phyloP scores from a whole-genome alignment of 2,329 filamentous ascomycete species.

The Phialophora macrospora region DNA sequence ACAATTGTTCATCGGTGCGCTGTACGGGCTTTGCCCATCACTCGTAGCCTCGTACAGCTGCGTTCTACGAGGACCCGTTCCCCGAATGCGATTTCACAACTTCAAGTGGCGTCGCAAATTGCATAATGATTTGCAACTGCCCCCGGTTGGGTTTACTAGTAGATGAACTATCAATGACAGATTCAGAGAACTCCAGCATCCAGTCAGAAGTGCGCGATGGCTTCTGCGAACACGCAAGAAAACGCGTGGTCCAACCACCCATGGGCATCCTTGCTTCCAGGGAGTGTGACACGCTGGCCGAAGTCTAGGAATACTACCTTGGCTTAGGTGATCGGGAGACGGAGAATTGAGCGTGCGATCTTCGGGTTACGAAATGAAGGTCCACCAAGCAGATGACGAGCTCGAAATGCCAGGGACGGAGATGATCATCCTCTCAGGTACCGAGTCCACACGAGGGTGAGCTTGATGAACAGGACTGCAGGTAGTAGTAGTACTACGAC shows the following conservation, averaged over 20 bases:
- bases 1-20: conserved; percentile 14
- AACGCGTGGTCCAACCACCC: not conserved
- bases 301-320: not conserved
- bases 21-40: conserved; percentile 3
- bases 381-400: conserved; percentile 11
- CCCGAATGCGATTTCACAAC: not conserved
- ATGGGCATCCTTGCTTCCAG: conserved; percentile 1
- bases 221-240: conserved; percentile 6
- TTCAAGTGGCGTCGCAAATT: not conserved
- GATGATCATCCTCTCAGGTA: conserved; percentile 11
- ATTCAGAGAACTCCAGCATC: conserved; percentile 8
- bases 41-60: conserved; percentile 6
- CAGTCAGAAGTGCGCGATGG: conserved; percentile 14
- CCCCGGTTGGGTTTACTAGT: conserved; percentile 10
- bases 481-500: not conserved
- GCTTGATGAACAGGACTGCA: conserved; percentile 9
- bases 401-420: conserved; percentile 7
- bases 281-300: conserved; percentile 12
- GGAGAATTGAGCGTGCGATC: conserved; percentile 21
- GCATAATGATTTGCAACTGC: not conserved
- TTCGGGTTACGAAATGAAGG: conserved; percentile 4
- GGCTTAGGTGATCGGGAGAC: conserved; percentile 18
- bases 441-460: not conserved
- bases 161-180: conserved; percentile 10
- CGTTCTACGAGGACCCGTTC: conserved; percentile 6